phyloP scores from a whole-genome alignment of 495 filamentous ascomycete species.

The Podospora australis region DNA sequence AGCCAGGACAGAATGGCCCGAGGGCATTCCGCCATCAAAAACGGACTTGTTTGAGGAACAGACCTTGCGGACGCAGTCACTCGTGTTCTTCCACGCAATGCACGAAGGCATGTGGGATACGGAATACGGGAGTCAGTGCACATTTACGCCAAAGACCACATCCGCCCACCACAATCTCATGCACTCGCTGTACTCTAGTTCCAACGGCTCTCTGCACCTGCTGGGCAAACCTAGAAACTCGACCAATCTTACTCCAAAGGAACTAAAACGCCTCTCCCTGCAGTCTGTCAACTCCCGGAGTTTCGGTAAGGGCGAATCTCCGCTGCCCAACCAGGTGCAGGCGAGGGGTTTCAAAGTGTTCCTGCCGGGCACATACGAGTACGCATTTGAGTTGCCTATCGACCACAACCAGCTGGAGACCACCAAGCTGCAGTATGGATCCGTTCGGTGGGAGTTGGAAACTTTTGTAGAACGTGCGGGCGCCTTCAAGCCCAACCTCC shows the following conservation, averaged over 20 bases:
- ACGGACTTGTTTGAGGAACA: conserved; percentile 76
- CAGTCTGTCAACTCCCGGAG: conserved; percentile 77
- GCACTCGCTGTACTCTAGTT: conserved; percentile 35
- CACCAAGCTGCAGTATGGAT: conserved; percentile 81
- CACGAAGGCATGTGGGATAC: conserved; percentile 45
- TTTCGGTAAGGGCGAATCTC: conserved; percentile 73
- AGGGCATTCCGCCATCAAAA: conserved; percentile 91
- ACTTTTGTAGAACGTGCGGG: conserved; percentile 83
- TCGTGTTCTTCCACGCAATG: conserved; percentile 78
- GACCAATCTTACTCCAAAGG: conserved; percentile 38
- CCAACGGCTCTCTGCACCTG: conserved; percentile 17
- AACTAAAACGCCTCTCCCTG: conserved; percentile 62
- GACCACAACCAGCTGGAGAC: conserved; percentile 91
- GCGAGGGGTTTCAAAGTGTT: conserved; percentile 89
- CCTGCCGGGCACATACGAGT: conserved; percentile 83
- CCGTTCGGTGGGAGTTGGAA: conserved; percentile 84
- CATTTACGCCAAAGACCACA: conserved; percentile 30
- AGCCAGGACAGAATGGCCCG: conserved; percentile 91
- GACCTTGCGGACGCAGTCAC: conserved; percentile 65
- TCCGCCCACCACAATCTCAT: conserved; percentile 25
- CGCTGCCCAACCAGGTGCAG: conserved; percentile 54
- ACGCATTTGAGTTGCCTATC: conserved; percentile 90
- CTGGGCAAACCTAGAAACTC: conserved; percentile 19
- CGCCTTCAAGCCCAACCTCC: conserved; percentile 84
- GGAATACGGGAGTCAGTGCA: conserved; percentile 56